Evolutionary conservation across 768 basidiomycete genomes (phyloP).

Genomic region (Dentipellis sp.): DNA sequence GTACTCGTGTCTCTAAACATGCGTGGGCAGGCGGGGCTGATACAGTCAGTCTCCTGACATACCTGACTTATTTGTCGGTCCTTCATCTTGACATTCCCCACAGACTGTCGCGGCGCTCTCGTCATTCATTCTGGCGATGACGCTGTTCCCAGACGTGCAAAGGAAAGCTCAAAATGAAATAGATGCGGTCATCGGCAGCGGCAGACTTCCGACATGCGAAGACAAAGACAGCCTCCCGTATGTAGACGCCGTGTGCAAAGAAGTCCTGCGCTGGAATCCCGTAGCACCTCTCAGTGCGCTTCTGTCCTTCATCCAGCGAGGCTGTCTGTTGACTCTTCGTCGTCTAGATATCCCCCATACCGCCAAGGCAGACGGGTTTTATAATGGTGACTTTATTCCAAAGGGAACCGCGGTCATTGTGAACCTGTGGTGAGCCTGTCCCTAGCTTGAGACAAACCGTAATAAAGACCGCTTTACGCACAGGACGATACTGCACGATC

Average conservation of each 20-base stretch:
- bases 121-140: slow-evolving; percentile 16
- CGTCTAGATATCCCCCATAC: slow-evolving; percentile 19
- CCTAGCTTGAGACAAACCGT: not conserved
- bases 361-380: slow-evolving; percentile 19
- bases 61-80: not conserved
- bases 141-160: slow-evolving; percentile 18
- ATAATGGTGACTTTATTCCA: slow-evolving; percentile 23
- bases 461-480: not conserved
- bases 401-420: slow-evolving; percentile 21
- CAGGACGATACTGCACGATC: slow-evolving; percentile 23
- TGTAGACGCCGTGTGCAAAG: slow-evolving; percentile 18
- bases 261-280: slow-evolving; percentile 20
- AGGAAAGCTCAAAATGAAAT: slow-evolving; percentile 19
- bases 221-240: slow-evolving; percentile 17
- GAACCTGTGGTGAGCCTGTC: slow-evolving; percentile 22
- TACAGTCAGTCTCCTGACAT: not conserved
- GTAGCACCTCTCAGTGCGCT: slow-evolving; percentile 14
- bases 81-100: not conserved
- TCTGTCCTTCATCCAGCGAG: not conserved
- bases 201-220: slow-evolving; percentile 16
- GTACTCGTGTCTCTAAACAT: not conserved
- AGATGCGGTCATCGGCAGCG: slow-evolving; percentile 16
- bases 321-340: too few relatives aligned
- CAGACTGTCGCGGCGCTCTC: slow-evolving; percentile 7
- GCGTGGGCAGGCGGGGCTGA: not conserved